A percentile compares a stretch with the other conserved stretches of the same genome.
Evolutionary conservation across 78 protist species (phyloP).

Genomic region (Dictyostelium capitatum): DNA sequence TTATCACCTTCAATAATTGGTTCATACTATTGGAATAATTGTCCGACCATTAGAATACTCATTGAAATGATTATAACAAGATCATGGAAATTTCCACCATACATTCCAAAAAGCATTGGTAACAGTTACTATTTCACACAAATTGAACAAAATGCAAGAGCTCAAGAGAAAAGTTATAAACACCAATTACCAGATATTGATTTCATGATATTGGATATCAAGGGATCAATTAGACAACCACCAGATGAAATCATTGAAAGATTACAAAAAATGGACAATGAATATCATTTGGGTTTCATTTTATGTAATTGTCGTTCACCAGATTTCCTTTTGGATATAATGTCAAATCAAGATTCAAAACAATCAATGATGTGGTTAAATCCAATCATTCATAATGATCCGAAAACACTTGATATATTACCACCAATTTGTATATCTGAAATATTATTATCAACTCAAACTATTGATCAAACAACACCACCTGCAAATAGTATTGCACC

Average conservation of each 20-base stretch:
- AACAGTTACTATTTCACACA: background rate
- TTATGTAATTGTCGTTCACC: conserved; percentile 59
- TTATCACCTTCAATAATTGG: conserved; percentile 33
- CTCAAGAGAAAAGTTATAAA: conserved; percentile 25
- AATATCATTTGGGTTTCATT: conserved; percentile 39
- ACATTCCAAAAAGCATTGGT: background rate
- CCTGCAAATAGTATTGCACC: background rate
- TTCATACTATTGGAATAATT: conserved; percentile 11
- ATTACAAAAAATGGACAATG: conserved; percentile 41
- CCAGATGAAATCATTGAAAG: conserved; percentile 57
- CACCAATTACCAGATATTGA: conserved; percentile 8
- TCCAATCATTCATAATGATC: conserved; percentile 70
- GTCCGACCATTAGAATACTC: conserved; percentile 46
- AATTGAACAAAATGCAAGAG: conserved; percentile 32
- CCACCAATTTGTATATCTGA: conserved; percentile 73
- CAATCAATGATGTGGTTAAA: conserved; percentile 59
- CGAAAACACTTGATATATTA: conserved; percentile 57
- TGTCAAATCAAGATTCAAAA: conserved; percentile 59
- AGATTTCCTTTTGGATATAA: conserved; percentile 62
- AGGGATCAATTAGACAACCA: conserved; percentile 37
- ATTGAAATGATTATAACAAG: conserved; percentile 64
- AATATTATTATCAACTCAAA: conserved; percentile 38
- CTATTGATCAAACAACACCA: background rate
- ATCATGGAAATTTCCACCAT: conserved; percentile 68
- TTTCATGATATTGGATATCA: conserved; percentile 25